Base-by-base conservation (phyloP, 1,284 basidiomycete genomes). In the Papiliotrema fonsecae region DNA sequence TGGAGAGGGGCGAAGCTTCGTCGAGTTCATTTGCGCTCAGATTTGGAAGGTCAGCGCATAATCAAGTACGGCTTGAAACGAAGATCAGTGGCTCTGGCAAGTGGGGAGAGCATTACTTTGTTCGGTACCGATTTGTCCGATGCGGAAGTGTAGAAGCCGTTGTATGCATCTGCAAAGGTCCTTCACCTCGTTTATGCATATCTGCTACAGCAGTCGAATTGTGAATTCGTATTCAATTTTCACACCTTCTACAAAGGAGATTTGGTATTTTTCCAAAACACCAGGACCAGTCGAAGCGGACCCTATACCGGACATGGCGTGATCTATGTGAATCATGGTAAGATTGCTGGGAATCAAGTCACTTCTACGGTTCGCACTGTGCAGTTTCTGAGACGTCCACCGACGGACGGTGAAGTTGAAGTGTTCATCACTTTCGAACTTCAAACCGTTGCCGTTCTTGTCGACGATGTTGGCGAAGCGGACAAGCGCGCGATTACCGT, bases 311-410 rank as follows among this genome's bases (percentile, higher is more conserved):
- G 31, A 24, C 11, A 47, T 28, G n/a, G 25, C 45, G 18, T 47
- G 21, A 38, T 61, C 58, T 32, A 61, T 24, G 35, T 58, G 47
- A n/a, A 61, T 26, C 45, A 36, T 56, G 6, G 58, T 44, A 5
- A 46, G 18, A 11, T 56, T 49, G 9, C 54, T 38, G 2, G 52
- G 22, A 26, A 25, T 39, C 13, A 61, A 48, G 24, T 61, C 56
- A 11, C 39, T 43, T 4, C 49, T 52, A 38, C 54, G 54, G 13
- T 26, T 47, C 1, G 58, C 58, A 6, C 30, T 34, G 6, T 54
- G 50, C 18, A 61, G 50, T 31, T 54, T 39, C n/a, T 56, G 50
- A 19, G 34, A 47, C 2, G 56, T 54, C 56, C 58, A 61, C n/a
- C 56, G 50, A 14, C 54, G 32, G 4, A 43, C 54, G 18, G 50